These are phyloP conservation scores for Boletus fagicola DNA, from an alignment of 768 basidiomycete species.

Conservation along the genomic window DNA sequence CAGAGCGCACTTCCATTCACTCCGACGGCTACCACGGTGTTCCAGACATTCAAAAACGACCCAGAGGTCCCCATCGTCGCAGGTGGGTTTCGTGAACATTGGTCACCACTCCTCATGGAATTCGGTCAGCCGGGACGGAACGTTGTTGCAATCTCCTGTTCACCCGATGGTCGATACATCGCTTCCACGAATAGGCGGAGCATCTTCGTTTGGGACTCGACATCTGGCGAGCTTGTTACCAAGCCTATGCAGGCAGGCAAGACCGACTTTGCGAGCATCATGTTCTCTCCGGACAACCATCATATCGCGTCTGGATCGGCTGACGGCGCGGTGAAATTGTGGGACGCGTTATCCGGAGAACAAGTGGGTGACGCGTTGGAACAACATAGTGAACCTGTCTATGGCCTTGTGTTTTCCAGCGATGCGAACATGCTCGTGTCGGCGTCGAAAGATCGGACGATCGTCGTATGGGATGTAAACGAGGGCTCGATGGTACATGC, in stretches of 20 bases:
- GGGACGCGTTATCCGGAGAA: constrained; percentile 28
- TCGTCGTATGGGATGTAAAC: constrained; percentile 27
- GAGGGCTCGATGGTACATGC: constrained; percentile 14
- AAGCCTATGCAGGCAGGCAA: constrained; percentile 16
- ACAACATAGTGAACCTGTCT: constrained; percentile 23
- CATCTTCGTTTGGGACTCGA: constrained; percentile 29
- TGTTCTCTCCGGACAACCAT: constrained; percentile 31
- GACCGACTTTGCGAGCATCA: constrained; percentile 17
- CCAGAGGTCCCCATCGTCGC: constrained; percentile 21
- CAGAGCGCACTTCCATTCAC: constrained; percentile 32
- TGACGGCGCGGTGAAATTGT: constrained; percentile 25
- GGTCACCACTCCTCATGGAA: constrained; percentile 33
- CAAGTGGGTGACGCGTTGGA: constrained; percentile 13
- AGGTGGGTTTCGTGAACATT: constrained; percentile 31
- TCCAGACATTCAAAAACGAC: constrained; percentile 29
- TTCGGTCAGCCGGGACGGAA: constrained; percentile 18
- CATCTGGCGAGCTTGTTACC: constrained; percentile 27
- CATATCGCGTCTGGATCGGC: constrained; percentile 26
- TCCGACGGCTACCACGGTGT: constrained; percentile 26
- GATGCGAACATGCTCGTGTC: constrained; percentile 28
- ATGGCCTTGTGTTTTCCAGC: constrained; percentile 31
- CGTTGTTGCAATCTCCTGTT: constrained; percentile 24
- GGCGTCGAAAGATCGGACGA: constrained; percentile 25
- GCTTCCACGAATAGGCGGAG: constrained; percentile 23
- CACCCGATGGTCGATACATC: constrained; percentile 29